Evolutionary conservation across 208 protist species (phyloP), one percentile per base, ranked within the genome.

Genomic region (Vickermania ingenoplastis): DNA sequence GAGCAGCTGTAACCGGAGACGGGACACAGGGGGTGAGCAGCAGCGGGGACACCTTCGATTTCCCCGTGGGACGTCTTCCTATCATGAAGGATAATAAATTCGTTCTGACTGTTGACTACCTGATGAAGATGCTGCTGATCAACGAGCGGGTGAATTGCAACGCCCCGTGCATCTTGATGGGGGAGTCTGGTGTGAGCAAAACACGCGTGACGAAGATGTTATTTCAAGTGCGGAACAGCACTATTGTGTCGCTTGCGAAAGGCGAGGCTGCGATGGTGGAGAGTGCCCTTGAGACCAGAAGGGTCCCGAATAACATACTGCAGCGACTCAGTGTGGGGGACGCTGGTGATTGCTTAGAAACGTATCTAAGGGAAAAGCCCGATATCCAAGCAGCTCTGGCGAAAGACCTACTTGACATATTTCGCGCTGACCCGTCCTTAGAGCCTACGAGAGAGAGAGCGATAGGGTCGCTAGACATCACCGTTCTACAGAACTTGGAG

Each of bases 51-150:
- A 2, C 31, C 21, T 60, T 60, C 29, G 56, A 60, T 30, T 60
- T 60, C 31, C 4, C 28, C 4, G 14, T 60, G 11, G 56, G 56
- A 24, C 3, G 2, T 17, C 56, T 60, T 21, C 56, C 56, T 13
- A 13, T 60, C 17, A 7, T 45, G 11, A 7, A 17, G 31, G 31
- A 49, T 24, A 25, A 30, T 30, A n/a, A 49, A 23, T 60, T 60
- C 31, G 56, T 60, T 3, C 23, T 60, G 31, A 60, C 56, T 7
- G 3, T 25, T 2, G 56, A 50, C 56, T 60, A 28, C 31, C 27
- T 49, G 5, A 50, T 60, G 56, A 60, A 60, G 56, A 60, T 60
- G 56, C 36, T 60, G 31, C 25, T 5, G 28, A 60, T 60, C 30
- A 25, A 60, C 29, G 56, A 60, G 31, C 28, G 56, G 3, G 3